phyloP scores from a whole-genome alignment of 2,329 filamentous ascomycete genomes.

The Cordyceps sp. region DNA sequence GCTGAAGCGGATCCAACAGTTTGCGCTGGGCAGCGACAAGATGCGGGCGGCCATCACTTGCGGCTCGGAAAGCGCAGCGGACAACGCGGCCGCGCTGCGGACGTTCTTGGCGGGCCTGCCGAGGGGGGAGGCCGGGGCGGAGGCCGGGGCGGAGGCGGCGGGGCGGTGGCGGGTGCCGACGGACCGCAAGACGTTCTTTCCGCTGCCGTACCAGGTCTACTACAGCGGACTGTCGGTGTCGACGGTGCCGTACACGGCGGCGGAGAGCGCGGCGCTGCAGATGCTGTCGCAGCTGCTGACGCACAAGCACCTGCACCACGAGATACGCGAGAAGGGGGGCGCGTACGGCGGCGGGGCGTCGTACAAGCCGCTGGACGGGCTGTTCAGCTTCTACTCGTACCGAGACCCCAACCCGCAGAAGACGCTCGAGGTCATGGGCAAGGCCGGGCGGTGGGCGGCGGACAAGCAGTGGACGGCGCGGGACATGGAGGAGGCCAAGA shows the following conservation, averaged over 20 bases:
- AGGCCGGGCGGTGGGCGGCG: slow-evolving; percentile 67
- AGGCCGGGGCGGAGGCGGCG: slow-evolving; percentile 18
- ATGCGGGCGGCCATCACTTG: slow-evolving; percentile 78
- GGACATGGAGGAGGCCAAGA: slow-evolving; percentile 90
- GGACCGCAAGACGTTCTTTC: slow-evolving; percentile 69
- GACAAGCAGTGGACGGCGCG: slow-evolving; percentile 67
- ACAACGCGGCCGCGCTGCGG: slow-evolving; percentile 55
- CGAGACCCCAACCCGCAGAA: slow-evolving; percentile 90
- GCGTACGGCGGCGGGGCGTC: slow-evolving; percentile 90
- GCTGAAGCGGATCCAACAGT: slow-evolving; percentile 67
- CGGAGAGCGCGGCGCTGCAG: slow-evolving; percentile 63
- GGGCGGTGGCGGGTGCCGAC: slow-evolving; percentile 20
- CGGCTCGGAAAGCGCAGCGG: slow-evolving; percentile 50
- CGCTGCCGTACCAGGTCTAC: slow-evolving; percentile 92
- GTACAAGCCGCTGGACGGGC: slow-evolving; percentile 58
- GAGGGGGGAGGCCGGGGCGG: background rate
- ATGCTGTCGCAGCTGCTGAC: slow-evolving; percentile 84
- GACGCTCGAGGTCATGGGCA: slow-evolving; percentile 68
- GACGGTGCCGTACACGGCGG: slow-evolving; percentile 67
- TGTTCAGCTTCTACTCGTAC: slow-evolving; percentile 94
- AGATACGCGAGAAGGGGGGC: slow-evolving; percentile 94
- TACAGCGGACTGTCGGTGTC: slow-evolving; percentile 73
- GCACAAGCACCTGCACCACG: slow-evolving; percentile 91
- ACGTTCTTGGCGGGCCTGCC: slow-evolving; percentile 42
- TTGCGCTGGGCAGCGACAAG: slow-evolving; percentile 53